phyloP scores from a whole-genome alignment of 1,284 basidiomycete species.

The Ceratobasidium papillatum region DNA sequence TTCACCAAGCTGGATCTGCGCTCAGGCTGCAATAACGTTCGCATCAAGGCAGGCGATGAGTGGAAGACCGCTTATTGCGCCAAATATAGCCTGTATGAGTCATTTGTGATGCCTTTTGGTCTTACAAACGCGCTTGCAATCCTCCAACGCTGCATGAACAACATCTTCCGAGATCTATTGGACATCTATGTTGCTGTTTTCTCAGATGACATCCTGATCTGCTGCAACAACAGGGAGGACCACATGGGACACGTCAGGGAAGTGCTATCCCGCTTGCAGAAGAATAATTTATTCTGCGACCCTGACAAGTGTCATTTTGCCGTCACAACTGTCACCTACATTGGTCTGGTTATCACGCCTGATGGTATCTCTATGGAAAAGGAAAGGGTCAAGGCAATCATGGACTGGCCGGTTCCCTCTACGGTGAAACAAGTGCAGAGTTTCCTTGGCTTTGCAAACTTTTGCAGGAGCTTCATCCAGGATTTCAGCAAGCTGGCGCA shows the following conservation, averaged over 20 bases:
- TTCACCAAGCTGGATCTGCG: no score
- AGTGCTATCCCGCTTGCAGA: conserved; percentile 35
- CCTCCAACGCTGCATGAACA: no score
- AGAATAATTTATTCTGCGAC: conserved; percentile 43
- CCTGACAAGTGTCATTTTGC: no score
- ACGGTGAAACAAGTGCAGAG: conserved; percentile 46
- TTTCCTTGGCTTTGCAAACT: conserved; percentile 52
- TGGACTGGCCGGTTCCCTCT: conserved; percentile 48
- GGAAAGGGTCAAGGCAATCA: conserved; percentile 48
- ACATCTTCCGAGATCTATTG: no score
- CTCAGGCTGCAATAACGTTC: no score
- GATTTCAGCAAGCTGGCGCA: conserved; percentile 48
- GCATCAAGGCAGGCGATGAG: no score
- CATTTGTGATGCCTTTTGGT: no score
- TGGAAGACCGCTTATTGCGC: no score
- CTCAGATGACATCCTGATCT: conserved; percentile 45
- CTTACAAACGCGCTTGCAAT: no score
- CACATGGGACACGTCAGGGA: conserved; percentile 26
- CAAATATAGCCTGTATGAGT: no score
- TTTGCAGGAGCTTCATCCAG: conserved; percentile 51
- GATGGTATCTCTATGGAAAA: conserved; percentile 46
- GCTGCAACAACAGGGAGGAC: conserved; percentile 22
- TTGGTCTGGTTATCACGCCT: conserved; percentile 40
- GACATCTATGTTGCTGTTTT: no score
- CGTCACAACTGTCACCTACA: conserved; percentile 47